Conservation (phyloP, 768 basidiomycete genomes). For the Boletus vermiculosoides region DNA sequence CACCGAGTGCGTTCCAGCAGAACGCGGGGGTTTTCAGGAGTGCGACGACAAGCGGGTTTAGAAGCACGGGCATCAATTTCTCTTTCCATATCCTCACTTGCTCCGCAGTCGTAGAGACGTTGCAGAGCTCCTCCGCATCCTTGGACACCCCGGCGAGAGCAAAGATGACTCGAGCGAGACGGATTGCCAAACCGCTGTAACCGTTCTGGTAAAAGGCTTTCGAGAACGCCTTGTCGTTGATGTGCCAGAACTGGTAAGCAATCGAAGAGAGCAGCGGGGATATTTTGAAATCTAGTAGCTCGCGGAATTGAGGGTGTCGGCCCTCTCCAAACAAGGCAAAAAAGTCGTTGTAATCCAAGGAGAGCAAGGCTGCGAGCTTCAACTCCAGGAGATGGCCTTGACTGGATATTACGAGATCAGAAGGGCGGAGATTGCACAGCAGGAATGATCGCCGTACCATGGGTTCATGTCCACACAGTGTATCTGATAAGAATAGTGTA, state of each 20-base stretch:
- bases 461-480: slow-evolving; percentile 78
- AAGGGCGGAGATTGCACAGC: background rate
- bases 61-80: slow-evolving; percentile 58
- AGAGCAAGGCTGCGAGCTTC: slow-evolving; percentile 65
- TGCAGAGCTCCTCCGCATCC: slow-evolving; percentile 56
- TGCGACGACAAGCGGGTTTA: slow-evolving; percentile 56
- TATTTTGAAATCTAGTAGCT: slow-evolving; percentile 56
- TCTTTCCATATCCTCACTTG: slow-evolving; percentile 63
- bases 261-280: slow-evolving; percentile 67
- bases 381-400: slow-evolving; percentile 79
- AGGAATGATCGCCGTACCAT: slow-evolving; percentile 32
- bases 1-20: slow-evolving; percentile 79
- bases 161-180: slow-evolving; percentile 59
- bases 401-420: slow-evolving; percentile 28
- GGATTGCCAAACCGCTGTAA: slow-evolving; percentile 66
- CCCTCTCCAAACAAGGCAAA: slow-evolving; percentile 70
- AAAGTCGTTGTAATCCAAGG: slow-evolving; percentile 58
- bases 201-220: slow-evolving; percentile 66
- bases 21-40: slow-evolving; percentile 45
- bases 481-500: slow-evolving; percentile 35
- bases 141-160: slow-evolving; percentile 54
- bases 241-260: slow-evolving; percentile 77
- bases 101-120: slow-evolving; percentile 49
- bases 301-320: slow-evolving; percentile 55
- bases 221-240: slow-evolving; percentile 49